These are phyloP conservation scores for Ophiostoma perfectum DNA, from an alignment of 2,329 filamentous ascomycete genomes.

Conservation along the genomic window DNA sequence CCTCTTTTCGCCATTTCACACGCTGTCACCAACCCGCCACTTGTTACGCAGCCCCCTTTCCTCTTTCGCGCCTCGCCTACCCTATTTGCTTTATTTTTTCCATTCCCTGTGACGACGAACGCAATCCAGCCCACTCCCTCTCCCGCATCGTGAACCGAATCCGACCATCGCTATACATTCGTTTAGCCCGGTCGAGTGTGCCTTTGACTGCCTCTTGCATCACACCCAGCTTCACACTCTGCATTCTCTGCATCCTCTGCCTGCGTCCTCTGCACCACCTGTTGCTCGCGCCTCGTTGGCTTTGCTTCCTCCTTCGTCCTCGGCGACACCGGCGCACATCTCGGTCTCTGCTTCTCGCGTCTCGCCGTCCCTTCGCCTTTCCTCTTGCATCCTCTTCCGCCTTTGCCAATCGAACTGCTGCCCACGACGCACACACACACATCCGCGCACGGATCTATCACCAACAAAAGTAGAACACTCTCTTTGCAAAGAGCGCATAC, in stretches of 20 bases:
- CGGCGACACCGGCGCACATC: slow-evolving; percentile 1
- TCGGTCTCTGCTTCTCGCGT: not conserved
- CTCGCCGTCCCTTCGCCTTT: not conserved
- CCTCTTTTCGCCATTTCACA: slow-evolving; percentile 10
- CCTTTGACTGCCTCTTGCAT: not conserved
- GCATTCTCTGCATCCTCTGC: not conserved
- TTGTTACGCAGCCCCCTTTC: slow-evolving; percentile 16
- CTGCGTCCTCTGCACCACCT: not conserved
- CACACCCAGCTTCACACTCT: too few relatives aligned
- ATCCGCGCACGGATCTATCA: not conserved
- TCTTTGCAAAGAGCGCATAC: slow-evolving; percentile 1
- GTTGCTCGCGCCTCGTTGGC: not conserved
- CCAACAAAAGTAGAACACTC: not conserved
- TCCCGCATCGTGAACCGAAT: slow-evolving; percentile 6
- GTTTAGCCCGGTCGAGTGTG: not conserved
- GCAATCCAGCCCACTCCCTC: slow-evolving; percentile 2
- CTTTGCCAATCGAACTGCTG: not conserved
- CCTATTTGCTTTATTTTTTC: slow-evolving; percentile 1
- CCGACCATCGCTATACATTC: slow-evolving; percentile 13
- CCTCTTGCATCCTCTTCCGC: not conserved
- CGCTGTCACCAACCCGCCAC: slow-evolving; percentile 17
- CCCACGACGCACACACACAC: not conserved
- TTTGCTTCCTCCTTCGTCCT: not conserved
- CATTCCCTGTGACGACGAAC: slow-evolving; percentile 6
- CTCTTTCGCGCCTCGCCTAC: slow-evolving; percentile 16